Percentiles rank a stretch among this genome's conserved stretches.
phyloP scores from a whole-genome alignment of 1,139 yeast genomes.

The Dujonia santamariae region DNA sequence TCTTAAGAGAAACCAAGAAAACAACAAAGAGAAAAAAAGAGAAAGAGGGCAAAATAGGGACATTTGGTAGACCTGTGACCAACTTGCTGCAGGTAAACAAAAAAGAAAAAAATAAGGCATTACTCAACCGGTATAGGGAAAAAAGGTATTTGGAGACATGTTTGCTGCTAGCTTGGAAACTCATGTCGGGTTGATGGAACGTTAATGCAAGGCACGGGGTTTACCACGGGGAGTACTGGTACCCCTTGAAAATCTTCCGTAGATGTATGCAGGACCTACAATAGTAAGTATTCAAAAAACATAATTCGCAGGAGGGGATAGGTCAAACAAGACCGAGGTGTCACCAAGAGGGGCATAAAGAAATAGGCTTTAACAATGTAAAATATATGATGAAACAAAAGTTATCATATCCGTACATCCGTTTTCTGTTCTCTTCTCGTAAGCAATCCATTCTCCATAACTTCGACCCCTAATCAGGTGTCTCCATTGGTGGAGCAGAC shows the following conservation, averaged over 20 bases:
- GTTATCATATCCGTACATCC: too few relatives aligned
- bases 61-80: neutral
- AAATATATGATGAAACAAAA: neutral
- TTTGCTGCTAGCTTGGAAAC: too few relatives aligned
- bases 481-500: neutral
- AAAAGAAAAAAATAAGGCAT: neutral
- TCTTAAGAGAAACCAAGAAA: neutral
- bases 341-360: slow-evolving; percentile 3
- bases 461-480: neutral
- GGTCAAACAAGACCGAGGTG: slow-evolving; percentile 7
- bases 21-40: too few relatives aligned
- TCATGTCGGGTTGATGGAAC: too few relatives aligned
- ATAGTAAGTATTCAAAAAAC: too few relatives aligned
- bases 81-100: neutral
- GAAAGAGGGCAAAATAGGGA: too few relatives aligned
- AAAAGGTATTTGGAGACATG: too few relatives aligned
- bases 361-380: slow-evolving; percentile 2
- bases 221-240: neutral
- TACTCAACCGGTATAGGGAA: neutral
- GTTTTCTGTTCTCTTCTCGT: too few relatives aligned
- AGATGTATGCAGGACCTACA: slow-evolving; percentile 1
- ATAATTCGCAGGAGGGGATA: slow-evolving; percentile 4
- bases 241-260: neutral
- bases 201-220: too few relatives aligned
- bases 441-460: neutral